Base-by-base conservation (phyloP, 78 protist species). In the Tieghemostelium lacteum region DNA sequence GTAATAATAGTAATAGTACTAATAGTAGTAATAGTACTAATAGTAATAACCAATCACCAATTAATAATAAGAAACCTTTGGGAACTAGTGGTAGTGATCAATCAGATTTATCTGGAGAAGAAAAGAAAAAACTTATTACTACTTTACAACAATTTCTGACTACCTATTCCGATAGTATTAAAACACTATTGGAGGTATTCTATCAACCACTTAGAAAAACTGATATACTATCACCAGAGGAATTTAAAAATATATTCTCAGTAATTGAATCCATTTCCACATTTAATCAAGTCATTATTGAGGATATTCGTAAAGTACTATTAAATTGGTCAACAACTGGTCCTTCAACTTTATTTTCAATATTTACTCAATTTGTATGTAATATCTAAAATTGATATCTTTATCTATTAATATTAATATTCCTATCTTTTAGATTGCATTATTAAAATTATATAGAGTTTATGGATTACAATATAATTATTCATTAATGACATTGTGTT, bases 311-410 rank as follows among this genome's bases (percentile, higher is more conserved):
- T 40, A 83, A 83, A 45, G 28, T 28, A 31, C 1, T 55, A 19
- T 10, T 24, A 19, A 55, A 52, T 55, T 73, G 80, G 80, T n/a
- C n/a, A n/a, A n/a, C n/a, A n/a, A n/a, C n/a, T n/a, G 45, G 40
- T 36, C 31, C 63, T 20, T 26, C 63, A 42, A 17, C 75, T 7
- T n/a, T 69, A 42, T 24, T 67, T 55, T 83, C 89, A 67, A 83
- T 63, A 17, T 69, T 83, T 67, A 22, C 67, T n/a, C 89, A 83
- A 69, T 69, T 69, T 54, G 89, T 83, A 69, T 26, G 77, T 80
- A 65, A 19, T 20, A 52, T 17, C 7, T 24, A 45, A 8, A 12
- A n/a, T 22, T 50, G 12, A 19, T 6, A 10, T 50, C 66, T 29
- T n/a, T 39, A 76, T 33, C 6, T 10, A 66, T 66, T 66, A 39